Evolutionary conservation across 495 filamentous ascomycete species (phyloP), one percentile per base, ranked within the genome.

Genomic region (Aspergillus sclerotioniger): DNA sequence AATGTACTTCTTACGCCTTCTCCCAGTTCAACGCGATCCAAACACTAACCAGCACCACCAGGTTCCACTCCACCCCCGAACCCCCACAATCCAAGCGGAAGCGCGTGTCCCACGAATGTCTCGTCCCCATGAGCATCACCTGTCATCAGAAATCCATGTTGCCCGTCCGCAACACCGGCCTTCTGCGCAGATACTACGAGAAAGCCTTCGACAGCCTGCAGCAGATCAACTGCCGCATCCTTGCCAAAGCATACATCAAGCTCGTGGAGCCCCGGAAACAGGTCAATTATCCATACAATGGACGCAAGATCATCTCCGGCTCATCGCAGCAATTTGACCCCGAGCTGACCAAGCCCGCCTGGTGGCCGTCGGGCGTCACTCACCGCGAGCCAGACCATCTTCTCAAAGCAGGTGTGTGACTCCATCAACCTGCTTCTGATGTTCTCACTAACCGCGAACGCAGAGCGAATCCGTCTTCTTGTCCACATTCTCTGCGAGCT

Each of bases 191-290:
- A 8, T 88, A 87, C 66, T 88, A 90, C 58, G 75, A 80, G 41
- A 79, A 80, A 17, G 72, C 84, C 0, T 86, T 93, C 59, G 81
- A 82, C 54, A 79, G 78, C 29, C 75, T 90, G 52, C 89, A 92
- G 63, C 90, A 95, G 65, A 80, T 83, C 7, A 83, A 86, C 49
- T 88, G 87, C 64, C 79, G 50, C 75, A 78, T 76, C 13, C 81
- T 93, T 16, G 84, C 84, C 15, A 93, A 92, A 65, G 86, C 82
- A 19, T 92, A 90, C 77, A 84, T 96, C 63, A 91, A 88, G 63
- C 77, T 85, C 13, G 85, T 94, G 2, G 88, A 90, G 55, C 88
- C 91, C 0, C 90, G 89, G 64, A 96, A 96, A 67, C 90, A 95
- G 67, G 84, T 85, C 0, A 86, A 81, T 37, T 85, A 88, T 60